Evolutionary conservation across 768 basidiomycete genomes (phyloP), one percentile per base, ranked within the genome.

Genomic region (Coprinopsis marcescibilis): DNA sequence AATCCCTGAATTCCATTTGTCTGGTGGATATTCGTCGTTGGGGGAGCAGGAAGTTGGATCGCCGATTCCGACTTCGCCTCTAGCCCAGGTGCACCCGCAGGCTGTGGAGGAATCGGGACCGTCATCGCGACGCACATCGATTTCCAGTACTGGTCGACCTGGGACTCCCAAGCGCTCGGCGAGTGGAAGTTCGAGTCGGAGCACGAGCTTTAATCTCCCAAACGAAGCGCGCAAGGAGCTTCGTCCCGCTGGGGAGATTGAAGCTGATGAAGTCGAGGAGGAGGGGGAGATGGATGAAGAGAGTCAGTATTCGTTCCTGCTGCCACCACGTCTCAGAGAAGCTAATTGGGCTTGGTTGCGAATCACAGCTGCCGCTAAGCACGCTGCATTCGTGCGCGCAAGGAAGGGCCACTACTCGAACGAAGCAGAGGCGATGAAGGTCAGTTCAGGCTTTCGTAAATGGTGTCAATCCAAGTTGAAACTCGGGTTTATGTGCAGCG

Each of bases 391-490:
- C 57, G 72, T 90, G 25, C 77, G 78, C 53, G 89, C 88, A 19
- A 76, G 89, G 19, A 86, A 85, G 45, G 73, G 86, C 46, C 90
- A 92, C 58, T 92, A 92, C 56, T 90, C 89, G 4, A 91, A 92
- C 42, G 90, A 93, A 60, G 90, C 87, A 1, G 86, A 91, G 60
- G 90, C 89, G 14, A 91, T 93, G 90, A 91, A 91, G 80, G 89
- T 85, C 64, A 37, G 63, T 39, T 40, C n/a, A 29, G 3, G 15
- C 40, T 36, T 45, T 33, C n/a, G 12, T 35, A 15, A 30, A 2
- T 30, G 40, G 11, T 37, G 23, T 8, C 14, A 37, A 37, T 40
- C 25, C 36, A 41, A 53, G 44, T 12, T 50, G 27, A 48, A 20
- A 46, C 6, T 42, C 30, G 39, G 35, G 11, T 29, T 27, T 27